Conservation (phyloP, 257 asterid genomes). For the Solanum rostratum region DNA sequence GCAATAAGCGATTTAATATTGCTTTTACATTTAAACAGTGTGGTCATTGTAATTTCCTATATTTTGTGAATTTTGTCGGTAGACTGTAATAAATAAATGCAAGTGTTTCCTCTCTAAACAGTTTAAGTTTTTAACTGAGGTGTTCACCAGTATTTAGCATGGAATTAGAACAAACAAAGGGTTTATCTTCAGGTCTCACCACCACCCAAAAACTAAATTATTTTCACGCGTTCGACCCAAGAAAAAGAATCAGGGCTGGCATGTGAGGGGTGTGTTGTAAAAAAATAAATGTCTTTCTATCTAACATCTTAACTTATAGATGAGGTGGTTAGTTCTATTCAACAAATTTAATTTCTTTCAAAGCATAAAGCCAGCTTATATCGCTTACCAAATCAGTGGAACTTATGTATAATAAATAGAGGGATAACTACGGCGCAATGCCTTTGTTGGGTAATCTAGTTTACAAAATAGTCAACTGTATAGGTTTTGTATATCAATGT, state of each 20-base stretch:
- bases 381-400: neutral
- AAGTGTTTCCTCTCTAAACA: neutral
- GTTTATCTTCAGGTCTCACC: neutral
- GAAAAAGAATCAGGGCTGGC: neutral
- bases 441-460: neutral
- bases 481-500: neutral
- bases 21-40: neutral
- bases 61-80: neutral
- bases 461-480: neutral
- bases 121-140: neutral
- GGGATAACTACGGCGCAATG: neutral
- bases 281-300: neutral
- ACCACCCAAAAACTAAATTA: neutral
- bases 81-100: neutral
- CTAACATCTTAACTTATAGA: neutral
- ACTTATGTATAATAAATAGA: neutral
- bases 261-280: neutral
- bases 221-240: neutral
- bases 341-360: neutral
- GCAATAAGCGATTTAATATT: neutral
- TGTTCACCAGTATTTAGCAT: neutral
- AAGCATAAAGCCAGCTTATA: neutral
- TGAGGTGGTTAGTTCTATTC: neutral
- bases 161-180: neutral
- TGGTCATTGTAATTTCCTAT: neutral